Evolutionary conservation across 176 grass and related monocot species (phyloP).

Genomic region (Phoenix roebelenii): DNA sequence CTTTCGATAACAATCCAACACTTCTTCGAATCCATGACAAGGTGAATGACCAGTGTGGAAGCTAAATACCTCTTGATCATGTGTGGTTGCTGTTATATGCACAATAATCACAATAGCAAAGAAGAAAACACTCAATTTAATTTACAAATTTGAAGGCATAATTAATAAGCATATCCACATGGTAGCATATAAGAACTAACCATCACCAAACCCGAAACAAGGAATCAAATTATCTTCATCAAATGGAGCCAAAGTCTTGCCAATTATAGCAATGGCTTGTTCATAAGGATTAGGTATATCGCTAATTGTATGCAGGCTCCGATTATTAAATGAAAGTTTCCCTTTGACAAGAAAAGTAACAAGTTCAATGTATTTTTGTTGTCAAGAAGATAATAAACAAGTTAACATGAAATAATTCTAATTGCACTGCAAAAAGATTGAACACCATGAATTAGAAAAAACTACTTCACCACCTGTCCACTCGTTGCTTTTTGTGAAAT

Average conservation of each 20-base stretch:
- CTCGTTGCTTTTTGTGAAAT: slow-evolving; percentile 99
- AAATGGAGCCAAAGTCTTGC: slow-evolving; percentile 72
- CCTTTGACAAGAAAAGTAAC: slow-evolving; percentile 20
- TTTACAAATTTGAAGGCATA: too few species aligned
- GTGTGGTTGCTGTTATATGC: slow-evolving; percentile 47
- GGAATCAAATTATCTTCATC: slow-evolving; percentile 92
- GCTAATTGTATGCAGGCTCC: slow-evolving; percentile 62
- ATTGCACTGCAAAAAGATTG: too few species aligned
- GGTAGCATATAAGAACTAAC: slow-evolving; percentile 14
- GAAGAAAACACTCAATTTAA: neutral
- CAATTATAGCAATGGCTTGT: slow-evolving; percentile 80
- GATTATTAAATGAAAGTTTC: slow-evolving; percentile 55
- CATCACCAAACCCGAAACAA: slow-evolving; percentile 91
- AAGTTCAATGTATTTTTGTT: too few species aligned
- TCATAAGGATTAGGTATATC: slow-evolving; percentile 66
- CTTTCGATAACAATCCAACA: slow-evolving; percentile 17
- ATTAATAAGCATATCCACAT: too few species aligned
- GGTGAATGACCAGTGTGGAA: slow-evolving; percentile 63
- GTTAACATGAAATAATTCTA: too few species aligned
- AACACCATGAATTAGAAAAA: too few species aligned
- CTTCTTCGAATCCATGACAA: slow-evolving; percentile 92
- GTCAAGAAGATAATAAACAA: too few species aligned
- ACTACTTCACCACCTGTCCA: slow-evolving; percentile 50
- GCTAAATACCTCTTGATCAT: slow-evolving; percentile 72
- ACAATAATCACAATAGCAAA: neutral